Conservation (phyloP, 2,329 filamentous ascomycete genomes). For the Colletotrichum tanaceti region DNA sequence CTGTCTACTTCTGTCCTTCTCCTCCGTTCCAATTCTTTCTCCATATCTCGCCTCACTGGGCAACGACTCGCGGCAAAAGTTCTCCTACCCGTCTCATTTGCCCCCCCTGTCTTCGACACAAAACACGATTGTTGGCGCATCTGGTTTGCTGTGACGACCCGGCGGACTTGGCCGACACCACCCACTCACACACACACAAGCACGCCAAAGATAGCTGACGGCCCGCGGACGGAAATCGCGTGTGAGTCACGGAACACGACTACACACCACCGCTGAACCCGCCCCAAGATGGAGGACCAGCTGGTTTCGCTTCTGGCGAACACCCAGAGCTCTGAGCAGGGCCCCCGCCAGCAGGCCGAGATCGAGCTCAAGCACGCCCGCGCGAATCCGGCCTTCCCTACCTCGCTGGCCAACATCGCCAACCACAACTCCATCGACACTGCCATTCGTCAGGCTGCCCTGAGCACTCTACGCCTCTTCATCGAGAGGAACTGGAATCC, state of each 20-base stretch:
- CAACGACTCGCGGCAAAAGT: background rate
- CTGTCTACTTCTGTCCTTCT: conserved; percentile 1
- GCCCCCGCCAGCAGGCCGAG: conserved; percentile 86
- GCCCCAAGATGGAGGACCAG: conserved; percentile 83
- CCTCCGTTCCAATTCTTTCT: background rate
- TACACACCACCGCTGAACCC: conserved; percentile 9
- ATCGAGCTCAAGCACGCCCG: conserved; percentile 80
- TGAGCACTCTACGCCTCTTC: conserved; percentile 84
- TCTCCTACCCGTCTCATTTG: conserved; percentile 2
- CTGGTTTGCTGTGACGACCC: conserved; percentile 2
- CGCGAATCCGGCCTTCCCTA: conserved; percentile 77
- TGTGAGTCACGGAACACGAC: conserved; percentile 2
- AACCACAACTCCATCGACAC: conserved; percentile 78
- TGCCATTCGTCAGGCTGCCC: conserved; percentile 83
- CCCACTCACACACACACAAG: background rate
- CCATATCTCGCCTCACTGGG: conserved; percentile 5
- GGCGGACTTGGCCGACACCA: background rate
- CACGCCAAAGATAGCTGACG: background rate
- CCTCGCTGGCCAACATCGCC: conserved; percentile 83
- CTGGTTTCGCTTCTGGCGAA: conserved; percentile 88
- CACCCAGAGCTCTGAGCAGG: conserved; percentile 82
- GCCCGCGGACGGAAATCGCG: background rate
- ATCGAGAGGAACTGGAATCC: conserved; percentile 87
- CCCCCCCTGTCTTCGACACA: background rate
- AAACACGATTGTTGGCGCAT: conserved; percentile 10